Percentiles rank a stretch among this genome's conserved stretches.
These are phyloP conservation scores for Hanseniaspora osmophila DNA, from an alignment of 805 yeast genomes.

Conservation along the genomic window DNA sequence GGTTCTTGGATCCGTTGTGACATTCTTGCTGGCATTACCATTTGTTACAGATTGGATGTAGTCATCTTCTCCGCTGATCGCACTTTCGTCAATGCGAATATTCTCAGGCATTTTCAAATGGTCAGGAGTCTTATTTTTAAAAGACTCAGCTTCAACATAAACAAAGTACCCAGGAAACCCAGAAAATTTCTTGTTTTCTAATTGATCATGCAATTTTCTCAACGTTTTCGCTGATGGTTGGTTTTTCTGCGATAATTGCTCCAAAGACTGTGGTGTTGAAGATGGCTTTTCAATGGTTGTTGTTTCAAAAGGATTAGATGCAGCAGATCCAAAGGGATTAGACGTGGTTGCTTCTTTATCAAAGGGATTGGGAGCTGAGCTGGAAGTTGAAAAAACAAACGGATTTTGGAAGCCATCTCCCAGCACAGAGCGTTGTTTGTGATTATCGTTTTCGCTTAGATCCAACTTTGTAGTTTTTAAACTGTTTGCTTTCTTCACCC, in stretches of 20 bases:
- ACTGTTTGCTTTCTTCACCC: constrained; percentile 32
- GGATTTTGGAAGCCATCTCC: constrained; percentile 28
- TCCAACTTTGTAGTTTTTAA: constrained; percentile 34
- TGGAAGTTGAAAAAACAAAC: constrained; percentile 24
- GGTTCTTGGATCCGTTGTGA: constrained; percentile 27
- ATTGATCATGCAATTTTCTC: constrained; percentile 19
- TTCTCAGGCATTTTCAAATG: constrained; percentile 36
- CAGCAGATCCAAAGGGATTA: not conserved
- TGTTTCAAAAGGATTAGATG: constrained; percentile 2
- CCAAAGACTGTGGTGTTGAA: not conserved
- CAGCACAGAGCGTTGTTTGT: constrained; percentile 20
- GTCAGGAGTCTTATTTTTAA: constrained; percentile 37
- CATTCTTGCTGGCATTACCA: constrained; percentile 6
- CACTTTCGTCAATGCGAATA: constrained; percentile 37
- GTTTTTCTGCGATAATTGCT: constrained; percentile 1
- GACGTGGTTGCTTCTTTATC: constrained; percentile 14
- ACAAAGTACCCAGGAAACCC: constrained; percentile 51
- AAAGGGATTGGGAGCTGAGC: constrained; percentile 19
- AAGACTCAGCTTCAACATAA: constrained; percentile 58
- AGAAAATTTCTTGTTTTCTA: constrained; percentile 13
- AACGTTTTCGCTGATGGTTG: constrained; percentile 20
- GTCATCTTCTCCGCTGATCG: constrained; percentile 18
- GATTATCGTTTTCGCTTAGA: constrained; percentile 30
- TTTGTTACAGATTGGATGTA: constrained; percentile 12
- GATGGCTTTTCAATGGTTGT: constrained; percentile 2